Percentiles rank a stretch among this genome's conserved stretches.
Evolutionary conservation across 106 monocot genomes (phyloP).

Genomic region (Amphibolis antarctica): DNA sequence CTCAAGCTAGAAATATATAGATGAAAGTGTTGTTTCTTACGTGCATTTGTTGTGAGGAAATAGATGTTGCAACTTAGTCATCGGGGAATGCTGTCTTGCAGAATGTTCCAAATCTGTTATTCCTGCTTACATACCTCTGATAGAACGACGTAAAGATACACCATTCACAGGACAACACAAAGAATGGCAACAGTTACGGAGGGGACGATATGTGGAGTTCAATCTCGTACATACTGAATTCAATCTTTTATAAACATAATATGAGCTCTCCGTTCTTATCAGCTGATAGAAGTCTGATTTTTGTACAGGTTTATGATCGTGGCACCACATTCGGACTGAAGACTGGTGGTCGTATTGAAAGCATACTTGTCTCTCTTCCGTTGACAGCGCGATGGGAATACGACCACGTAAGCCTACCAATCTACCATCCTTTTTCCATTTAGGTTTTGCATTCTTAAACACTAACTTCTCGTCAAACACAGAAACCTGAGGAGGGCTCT

Average conservation of each 20-base stretch:
- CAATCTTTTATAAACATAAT: background rate
- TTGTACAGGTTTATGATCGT: slow-evolving; percentile 84
- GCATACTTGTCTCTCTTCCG: slow-evolving; percentile 96
- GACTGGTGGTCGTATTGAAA: slow-evolving; percentile 95
- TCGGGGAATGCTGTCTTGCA: slow-evolving; percentile 46
- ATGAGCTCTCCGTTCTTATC: background rate
- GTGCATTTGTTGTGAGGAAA: too few relatives aligned
- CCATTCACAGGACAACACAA: slow-evolving; percentile 81
- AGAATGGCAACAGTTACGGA: slow-evolving; percentile 87
- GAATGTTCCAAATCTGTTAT: slow-evolving; percentile 85
- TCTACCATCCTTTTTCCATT: background rate
- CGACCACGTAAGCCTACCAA: slow-evolving; percentile 54
- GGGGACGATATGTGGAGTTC: slow-evolving; percentile 96
- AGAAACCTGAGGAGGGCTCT: slow-evolving; percentile 63
- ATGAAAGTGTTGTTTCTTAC: too few relatives aligned
- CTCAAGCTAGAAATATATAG: too few relatives aligned
- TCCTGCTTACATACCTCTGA: slow-evolving; percentile 74
- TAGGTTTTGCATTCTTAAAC: background rate
- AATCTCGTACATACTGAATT: slow-evolving; percentile 48
- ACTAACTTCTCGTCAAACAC: background rate
- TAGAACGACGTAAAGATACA: slow-evolving; percentile 64
- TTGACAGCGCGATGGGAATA: slow-evolving; percentile 97
- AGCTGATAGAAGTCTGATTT: background rate
- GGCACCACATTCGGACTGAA: slow-evolving; percentile 98
- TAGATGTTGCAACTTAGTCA: slow-evolving; percentile 2